Evolutionary conservation across 768 basidiomycete species (phyloP), one percentile per base, ranked within the genome.

Genomic region (Cytidiella melzeri): DNA sequence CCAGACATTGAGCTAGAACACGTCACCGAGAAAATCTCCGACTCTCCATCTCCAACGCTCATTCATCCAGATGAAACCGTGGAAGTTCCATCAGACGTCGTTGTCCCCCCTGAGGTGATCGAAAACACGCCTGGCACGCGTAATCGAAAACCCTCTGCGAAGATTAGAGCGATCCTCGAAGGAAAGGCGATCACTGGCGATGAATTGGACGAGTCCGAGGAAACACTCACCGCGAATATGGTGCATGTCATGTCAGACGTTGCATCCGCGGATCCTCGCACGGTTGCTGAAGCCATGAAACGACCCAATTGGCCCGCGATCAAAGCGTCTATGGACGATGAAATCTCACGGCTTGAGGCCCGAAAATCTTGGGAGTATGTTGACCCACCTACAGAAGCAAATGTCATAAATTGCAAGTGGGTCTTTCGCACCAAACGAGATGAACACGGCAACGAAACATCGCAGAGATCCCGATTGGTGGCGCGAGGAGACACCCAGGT

Each of bases 401-500:
- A 48, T 21, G 38, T 48, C 38, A 48, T 48, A 3, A 30, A 37
- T 20, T 39, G 26, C 12, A 25, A 34, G 19, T 51, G 42, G 42
- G 43, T 51, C 15, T 51, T 28, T 43, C 13, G 25, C 15, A 44
- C 34, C 19, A 50, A 41, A 41, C 37, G 36, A 34, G 39, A 48
- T 41, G 47, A 15, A 15, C 36, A 24, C 9, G 26, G 23, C 19
- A 15, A 20, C 13, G 23, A 37, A 13, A 34, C 49, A 2, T 26
- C 25, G 21, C 36, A 44, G 13, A 6, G 39, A 21, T 34, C 47
- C 7, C 37, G 39, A 4, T 37, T 48, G 11, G 47, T 48, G 20
- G 62, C 66, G 1, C 54, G 59, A 27, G 69, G 70, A 0, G 66
- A 54, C 53, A 48, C 57, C 2, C 69, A 70, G 46, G 52, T 63